A percentile compares a stretch with the other conserved stretches of the same genome.
Conservation (phyloP, 306 rosid species). For the Alnus rubra region DNA sequence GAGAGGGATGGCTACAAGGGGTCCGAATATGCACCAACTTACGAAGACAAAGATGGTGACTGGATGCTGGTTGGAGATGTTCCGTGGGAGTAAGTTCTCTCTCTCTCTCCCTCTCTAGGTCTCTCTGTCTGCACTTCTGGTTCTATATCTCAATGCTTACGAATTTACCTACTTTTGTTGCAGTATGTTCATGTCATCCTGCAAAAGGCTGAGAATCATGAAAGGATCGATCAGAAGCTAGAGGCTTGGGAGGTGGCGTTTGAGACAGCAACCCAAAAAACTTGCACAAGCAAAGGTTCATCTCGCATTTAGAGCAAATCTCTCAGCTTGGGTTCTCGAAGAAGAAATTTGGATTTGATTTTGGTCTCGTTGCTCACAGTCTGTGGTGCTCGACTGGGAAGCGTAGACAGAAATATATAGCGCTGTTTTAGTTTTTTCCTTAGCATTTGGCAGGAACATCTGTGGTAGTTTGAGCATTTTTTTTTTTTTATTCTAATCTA, state of each 20-base stretch:
- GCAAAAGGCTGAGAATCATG: conserved; percentile 92
- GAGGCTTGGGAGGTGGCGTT: conserved; percentile 76
- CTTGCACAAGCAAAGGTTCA: background rate
- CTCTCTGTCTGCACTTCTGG: no score
- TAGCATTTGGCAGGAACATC: conserved; percentile 34
- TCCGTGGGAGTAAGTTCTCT: conserved; percentile 85
- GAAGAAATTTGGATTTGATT: conserved; percentile 28
- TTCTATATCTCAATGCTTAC: conserved; percentile 21
- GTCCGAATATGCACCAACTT: conserved; percentile 83
- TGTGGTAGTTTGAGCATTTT: conserved; percentile 36
- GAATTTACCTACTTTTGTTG: conserved; percentile 10
- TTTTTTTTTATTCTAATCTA: conserved; percentile 20
- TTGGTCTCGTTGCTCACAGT: conserved; percentile 27
- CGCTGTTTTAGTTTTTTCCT: conserved; percentile 27
- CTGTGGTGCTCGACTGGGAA: conserved; percentile 33
- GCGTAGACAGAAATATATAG: conserved; percentile 30
- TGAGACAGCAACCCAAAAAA: conserved; percentile 33
- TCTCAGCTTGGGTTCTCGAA: conserved; percentile 70
- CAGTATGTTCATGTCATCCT: conserved; percentile 87
- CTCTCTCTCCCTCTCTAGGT: background rate
- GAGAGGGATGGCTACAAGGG: conserved; percentile 93
- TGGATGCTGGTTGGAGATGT: conserved; percentile 99
- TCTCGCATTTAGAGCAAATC: conserved; percentile 27
- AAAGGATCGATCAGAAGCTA: conserved; percentile 84
- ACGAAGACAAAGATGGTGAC: conserved; percentile 91